phyloP scores from a whole-genome alignment of 345 rosid genomes.

The Microthlaspi erraticum region DNA sequence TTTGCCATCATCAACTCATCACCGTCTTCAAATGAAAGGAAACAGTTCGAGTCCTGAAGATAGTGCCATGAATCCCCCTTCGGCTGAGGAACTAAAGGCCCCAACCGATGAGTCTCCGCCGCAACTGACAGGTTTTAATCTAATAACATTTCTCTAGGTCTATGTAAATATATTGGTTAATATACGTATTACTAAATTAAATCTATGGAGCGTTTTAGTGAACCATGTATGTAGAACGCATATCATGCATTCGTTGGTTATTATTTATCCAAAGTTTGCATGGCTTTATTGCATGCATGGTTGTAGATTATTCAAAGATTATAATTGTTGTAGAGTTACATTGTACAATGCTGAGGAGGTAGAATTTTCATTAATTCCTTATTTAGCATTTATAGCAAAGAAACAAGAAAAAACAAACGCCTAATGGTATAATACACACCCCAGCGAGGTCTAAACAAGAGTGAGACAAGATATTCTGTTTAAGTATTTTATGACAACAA shows the following conservation, averaged over 20 bases:
- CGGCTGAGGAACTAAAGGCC: not conserved
- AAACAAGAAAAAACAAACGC: not conserved
- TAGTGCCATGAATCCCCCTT: too few relatives aligned
- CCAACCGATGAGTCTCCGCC: not conserved
- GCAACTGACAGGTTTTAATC: slow-evolving; percentile 1
- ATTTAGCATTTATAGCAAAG: not conserved
- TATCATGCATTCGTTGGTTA: slow-evolving; percentile 2
- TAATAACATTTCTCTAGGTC: not conserved
- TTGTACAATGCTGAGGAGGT: not conserved
- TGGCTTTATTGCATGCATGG: not conserved
- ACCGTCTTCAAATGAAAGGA: not conserved
- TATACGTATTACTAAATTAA: not conserved
- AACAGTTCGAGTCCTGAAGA: too few relatives aligned
- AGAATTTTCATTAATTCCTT: not conserved
- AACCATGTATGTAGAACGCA: not conserved
- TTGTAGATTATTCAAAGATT: not conserved
- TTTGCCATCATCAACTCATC: slow-evolving; percentile 15
- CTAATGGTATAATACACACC: not conserved
- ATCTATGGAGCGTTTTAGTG: too few relatives aligned
- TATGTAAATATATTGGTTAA: not conserved
- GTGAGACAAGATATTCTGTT: not conserved
- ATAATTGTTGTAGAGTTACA: not conserved
- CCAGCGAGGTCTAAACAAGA: not conserved
- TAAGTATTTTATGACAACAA: not conserved
- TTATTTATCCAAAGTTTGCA: not conserved